Evolutionary conservation across 2,329 filamentous ascomycete genomes (phyloP).

Genomic region (Allantophomopsis lycopodina): DNA sequence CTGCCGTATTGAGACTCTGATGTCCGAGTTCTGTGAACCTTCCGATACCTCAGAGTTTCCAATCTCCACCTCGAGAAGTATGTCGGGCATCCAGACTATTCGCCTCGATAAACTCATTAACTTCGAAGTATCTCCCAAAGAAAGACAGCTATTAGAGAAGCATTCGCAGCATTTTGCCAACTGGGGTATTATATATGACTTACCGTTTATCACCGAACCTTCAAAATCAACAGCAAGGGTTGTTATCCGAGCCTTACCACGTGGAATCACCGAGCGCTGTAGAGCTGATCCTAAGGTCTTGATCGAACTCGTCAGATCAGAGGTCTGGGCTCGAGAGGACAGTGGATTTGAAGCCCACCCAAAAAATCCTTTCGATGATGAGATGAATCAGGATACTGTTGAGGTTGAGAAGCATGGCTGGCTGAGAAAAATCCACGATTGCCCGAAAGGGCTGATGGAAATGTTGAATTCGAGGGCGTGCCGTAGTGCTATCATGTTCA

Average conservation of each 20-base stretch:
- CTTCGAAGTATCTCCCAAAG: conserved; percentile 51
- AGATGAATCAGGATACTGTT: conserved; percentile 1
- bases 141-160: conserved; percentile 41
- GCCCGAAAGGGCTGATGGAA: conserved; percentile 64
- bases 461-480: conserved; percentile 66
- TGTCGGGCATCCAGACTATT: conserved; percentile 18
- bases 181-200: conserved; percentile 57
- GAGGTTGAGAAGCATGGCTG: conserved; percentile 24
- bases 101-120: conserved; percentile 36
- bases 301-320: conserved; percentile 59
- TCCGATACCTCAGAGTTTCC: conserved; percentile 1
- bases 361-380: conserved; percentile 7
- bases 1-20: conserved; percentile 61
- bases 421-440: conserved; percentile 50
- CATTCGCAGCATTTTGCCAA: conserved; percentile 42
- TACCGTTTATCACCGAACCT: not conserved
- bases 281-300: conserved; percentile 56
- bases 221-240: conserved; percentile 17
- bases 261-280: conserved; percentile 64
- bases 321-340: conserved; percentile 48
- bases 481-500: conserved; percentile 77
- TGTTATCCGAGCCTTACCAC: conserved; percentile 47
- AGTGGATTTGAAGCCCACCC: not conserved
- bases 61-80: not conserved
- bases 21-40: conserved; percentile 37